Evolutionary conservation across 208 protist genomes (phyloP), one percentile per base, ranked within the genome.

Genomic region (Wallacemonas sp.): DNA sequence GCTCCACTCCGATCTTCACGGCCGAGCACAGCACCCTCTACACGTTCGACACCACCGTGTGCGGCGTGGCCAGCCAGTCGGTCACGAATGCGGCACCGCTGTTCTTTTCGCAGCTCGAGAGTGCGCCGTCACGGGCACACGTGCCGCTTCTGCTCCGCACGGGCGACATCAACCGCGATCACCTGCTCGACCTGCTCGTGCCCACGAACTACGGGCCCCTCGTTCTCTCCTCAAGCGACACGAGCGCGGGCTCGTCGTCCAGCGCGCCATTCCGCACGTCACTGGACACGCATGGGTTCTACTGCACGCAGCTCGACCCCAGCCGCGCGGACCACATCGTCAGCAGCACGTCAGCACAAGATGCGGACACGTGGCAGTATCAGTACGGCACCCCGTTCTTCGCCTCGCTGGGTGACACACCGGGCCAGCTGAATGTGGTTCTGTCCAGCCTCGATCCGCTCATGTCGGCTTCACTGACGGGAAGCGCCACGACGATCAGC

Each of bases 111-210:
- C 52, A 58, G 29, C 52, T 58, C 2, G 29, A 58, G 30, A 23
- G 4, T 5, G 14, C 12, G 4, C 16, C 24, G 5, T 24, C 52
- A 5, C 30, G 14, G 3, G 52, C 52, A 3, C 26, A 8, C 30
- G 32, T 58, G 3, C 85, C 88, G 46, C 74, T 87, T 2, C 8
- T 90, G 23, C 49, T 92, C 29, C 85, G 85, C 19, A 30, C 61
- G 8, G 74, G 76, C 4, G 85, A 94, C 56, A 80, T 75, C 65
- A 87, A 86, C 60, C 60, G 76, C n/a, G 83, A 92, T 69, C 65
- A 84, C 19, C 68, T 78, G 17, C 57, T 61, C 12, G 88, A 94
- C 46, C 11, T 92, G 3, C 6, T 92, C 6, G 68, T 90, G 33
- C 76, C 84, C n/a, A 92, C 77, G 61, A 83, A 74, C 61, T 68